Percentiles rank a stretch among this genome's conserved stretches.
Conservation (phyloP, 306 rosid genomes). For the Canavalia gladiata region DNA sequence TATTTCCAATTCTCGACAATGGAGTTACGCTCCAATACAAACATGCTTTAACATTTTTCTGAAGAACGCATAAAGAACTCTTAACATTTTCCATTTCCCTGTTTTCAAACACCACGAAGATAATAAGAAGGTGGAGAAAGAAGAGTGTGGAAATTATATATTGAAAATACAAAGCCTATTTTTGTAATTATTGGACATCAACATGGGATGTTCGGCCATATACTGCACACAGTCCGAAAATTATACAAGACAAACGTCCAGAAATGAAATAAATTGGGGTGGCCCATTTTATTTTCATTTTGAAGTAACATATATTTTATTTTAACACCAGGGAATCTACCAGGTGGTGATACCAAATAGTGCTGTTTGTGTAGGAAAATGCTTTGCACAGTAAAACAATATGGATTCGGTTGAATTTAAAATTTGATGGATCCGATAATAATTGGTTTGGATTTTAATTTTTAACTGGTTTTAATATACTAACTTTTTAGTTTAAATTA, state of each 20-base stretch:
- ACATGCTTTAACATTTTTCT: too few relatives aligned
- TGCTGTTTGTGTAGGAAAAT: neutral
- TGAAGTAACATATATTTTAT: neutral
- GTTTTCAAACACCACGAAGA: neutral
- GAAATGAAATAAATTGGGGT: neutral
- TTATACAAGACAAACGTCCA: neutral
- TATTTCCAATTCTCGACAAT: too few relatives aligned
- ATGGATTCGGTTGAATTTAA: too few relatives aligned
- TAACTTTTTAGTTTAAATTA: too few relatives aligned
- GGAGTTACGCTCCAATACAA: too few relatives aligned
- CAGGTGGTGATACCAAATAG: neutral
- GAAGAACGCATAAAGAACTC: neutral
- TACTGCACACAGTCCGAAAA: neutral
- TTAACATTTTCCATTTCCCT: neutral
- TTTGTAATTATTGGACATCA: conserved; percentile 24
- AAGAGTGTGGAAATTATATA: conserved; percentile 1
- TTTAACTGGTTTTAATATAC: too few relatives aligned
- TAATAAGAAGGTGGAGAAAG: neutral
- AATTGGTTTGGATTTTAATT: too few relatives aligned
- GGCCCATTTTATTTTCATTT: conserved; percentile 11
- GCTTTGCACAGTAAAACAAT: too few relatives aligned
- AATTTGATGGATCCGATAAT: too few relatives aligned
- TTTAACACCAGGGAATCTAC: neutral
- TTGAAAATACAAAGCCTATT: neutral
- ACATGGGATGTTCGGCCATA: conserved; percentile 32